phyloP scores from a whole-genome alignment of 2,329 filamentous ascomycete genomes.

The Epichloe brachyelytri region DNA sequence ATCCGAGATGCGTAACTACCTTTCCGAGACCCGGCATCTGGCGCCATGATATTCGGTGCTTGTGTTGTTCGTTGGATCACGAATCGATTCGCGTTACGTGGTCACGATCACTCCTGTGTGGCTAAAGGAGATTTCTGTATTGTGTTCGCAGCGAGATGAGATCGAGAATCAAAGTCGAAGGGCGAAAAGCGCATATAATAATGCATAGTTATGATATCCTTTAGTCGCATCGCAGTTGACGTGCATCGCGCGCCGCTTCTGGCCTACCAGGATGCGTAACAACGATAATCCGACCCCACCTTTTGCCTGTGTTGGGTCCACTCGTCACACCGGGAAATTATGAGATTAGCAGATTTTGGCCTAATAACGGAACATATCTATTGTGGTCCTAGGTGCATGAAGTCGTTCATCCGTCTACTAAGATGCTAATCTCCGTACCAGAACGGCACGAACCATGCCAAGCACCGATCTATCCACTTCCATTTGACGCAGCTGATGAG shows the following conservation, averaged over 20 bases:
- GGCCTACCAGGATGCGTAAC: background rate
- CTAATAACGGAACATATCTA: no score
- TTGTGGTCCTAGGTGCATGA: no score
- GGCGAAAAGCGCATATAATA: background rate
- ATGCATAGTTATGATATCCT: background rate
- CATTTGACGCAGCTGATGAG: no score
- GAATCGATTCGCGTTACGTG: background rate
- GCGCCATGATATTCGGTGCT: slow-evolving; percentile 8
- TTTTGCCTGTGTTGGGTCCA: background rate
- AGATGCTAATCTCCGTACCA: slow-evolving; percentile 8
- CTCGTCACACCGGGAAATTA: no score
- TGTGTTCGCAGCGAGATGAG: background rate
- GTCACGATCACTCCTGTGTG: background rate
- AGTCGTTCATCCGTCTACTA: no score
- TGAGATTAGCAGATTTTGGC: no score
- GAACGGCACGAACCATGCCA: slow-evolving; percentile 3
- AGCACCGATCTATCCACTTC: background rate
- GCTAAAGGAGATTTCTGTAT: background rate
- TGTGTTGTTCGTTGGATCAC: background rate
- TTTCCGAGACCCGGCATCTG: slow-evolving; percentile 16
- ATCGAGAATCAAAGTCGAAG: background rate
- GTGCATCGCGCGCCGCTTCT: background rate
- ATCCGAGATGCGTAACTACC: slow-evolving; percentile 9
- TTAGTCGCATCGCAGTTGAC: background rate
- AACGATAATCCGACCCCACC: slow-evolving; percentile 7